Percentiles rank a stretch among this genome's conserved stretches.
Conservation (phyloP, 805 yeast species). For the Kuraishia ogatae region DNA sequence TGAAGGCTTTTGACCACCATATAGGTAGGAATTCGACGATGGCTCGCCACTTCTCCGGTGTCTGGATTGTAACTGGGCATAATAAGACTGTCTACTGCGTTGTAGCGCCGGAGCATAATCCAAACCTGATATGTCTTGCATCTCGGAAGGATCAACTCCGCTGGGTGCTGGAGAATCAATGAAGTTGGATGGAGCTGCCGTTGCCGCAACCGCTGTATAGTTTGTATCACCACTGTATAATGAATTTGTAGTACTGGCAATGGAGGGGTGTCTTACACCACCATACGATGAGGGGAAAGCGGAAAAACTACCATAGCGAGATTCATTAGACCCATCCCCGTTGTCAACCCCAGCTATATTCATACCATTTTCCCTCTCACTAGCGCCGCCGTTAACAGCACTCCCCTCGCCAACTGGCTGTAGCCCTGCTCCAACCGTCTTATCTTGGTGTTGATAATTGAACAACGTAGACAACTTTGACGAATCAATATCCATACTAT, state of each 20-base stretch:
- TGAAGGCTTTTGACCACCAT: constrained; percentile 9
- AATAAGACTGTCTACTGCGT: background rate
- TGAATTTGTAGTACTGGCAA: background rate
- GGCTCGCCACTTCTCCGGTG: background rate
- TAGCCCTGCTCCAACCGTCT: background rate
- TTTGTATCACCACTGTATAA: background rate
- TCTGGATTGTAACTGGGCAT: background rate
- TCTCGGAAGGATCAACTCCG: background rate
- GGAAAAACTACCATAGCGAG: background rate
- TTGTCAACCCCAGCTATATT: no score
- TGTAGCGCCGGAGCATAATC: background rate
- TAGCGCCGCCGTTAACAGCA: background rate
- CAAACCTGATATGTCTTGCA: background rate
- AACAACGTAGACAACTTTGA: background rate
- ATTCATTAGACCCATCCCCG: background rate
- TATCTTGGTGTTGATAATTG: background rate
- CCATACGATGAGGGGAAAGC: background rate
- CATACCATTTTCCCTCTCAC: no score
- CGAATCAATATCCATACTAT: constrained; percentile 7
- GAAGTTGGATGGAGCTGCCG: background rate
- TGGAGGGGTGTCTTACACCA: background rate
- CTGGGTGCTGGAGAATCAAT: background rate
- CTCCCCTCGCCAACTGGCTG: background rate
- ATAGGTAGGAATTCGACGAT: constrained; percentile 8
- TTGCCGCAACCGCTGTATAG: no score